Base-by-base conservation (phyloP, 345 rosid genomes). In the Gossypium ekmanianum region DNA sequence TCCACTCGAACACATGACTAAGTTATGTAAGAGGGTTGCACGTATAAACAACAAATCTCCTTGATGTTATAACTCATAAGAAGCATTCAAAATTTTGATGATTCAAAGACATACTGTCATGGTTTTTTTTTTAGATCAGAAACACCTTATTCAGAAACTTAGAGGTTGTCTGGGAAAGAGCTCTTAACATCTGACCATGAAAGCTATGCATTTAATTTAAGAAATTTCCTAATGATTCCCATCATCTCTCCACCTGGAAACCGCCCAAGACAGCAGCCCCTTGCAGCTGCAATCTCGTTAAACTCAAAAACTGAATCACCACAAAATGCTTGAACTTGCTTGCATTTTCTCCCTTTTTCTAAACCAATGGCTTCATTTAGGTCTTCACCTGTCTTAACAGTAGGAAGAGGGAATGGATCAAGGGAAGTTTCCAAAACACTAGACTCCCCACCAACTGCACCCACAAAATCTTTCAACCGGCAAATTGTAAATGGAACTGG, bases 201-300 rank as follows among this genome's bases (percentile, higher is more conserved):
- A 58, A 41, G 43, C 59, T 73, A 78, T 0, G 66, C 44, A 17
- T 73, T 72, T 13, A 78, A 70, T 73, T 82, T 76, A 55, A 88
- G 83, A 76, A 80, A 91, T 50, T 81, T 77, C 79, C 87, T 90
- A 62, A 88, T 84, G 65, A 88, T 80, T 57, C 87, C 90, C 93
- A 90, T 87, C 95, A 90, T 88, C 85, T 88, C 85, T 61, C 97
- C 93, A 3, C 98, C 99, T 1, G 93, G 94, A 81, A 93, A 95
- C 54, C 98, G 87, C 56, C 98, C 97, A 24, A 95, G 97, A 72
- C 90, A 93, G 54, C 90, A 93, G 54, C 98, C 99, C 79, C 92
- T 91, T 26, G 97, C 93, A 3, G 97, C 97, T 7, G 91, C 93
- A 78, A 89, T 83, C 82, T 95, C 98, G 71, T 79, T 79, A 62